Base-by-base conservation (phyloP, 2,329 filamentous ascomycete species). In the Diplodia scrobiculata region DNA sequence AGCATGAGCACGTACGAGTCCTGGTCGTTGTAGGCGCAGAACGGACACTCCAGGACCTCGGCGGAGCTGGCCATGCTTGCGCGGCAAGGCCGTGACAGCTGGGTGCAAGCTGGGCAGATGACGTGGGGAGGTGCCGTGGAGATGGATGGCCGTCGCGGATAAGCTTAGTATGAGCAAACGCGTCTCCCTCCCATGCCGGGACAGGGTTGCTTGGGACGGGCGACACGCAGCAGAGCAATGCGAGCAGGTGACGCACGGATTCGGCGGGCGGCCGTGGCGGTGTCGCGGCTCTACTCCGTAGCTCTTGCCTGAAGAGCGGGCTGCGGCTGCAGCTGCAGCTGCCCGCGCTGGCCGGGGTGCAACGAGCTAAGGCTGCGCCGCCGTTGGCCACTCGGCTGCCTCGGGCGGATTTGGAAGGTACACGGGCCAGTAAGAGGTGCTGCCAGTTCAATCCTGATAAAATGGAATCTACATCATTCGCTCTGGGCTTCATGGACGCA, bases 1-100 rank as follows among this genome's bases (percentile, higher is more conserved):
- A 79, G 70, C 66, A 75, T 72, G 11, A 79, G 68, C 11, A 74
- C 63, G 66, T 79, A 78, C 19, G 66, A 55, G 34, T 59, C 59
- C 41, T 17, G 38, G 38, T 14, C 14, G 10, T 41, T 34, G 47
- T 38, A 67, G 32, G 13, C 13, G 34, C 66, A 67, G 51, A 67
- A 63, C 3, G 66, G 66, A 34, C 66, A 67, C 9, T 58, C 34
- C 29, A 67, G 38, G 11, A 50, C 5, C 5, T 53, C 54, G n/a
- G 52, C 1, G 17, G 52, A 7, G 41, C n/a, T 25, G 19, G 59
- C 66, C 66, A 67, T 67, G 38, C n/a, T 52, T 14, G 52, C 52
- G 58, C 21, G 9, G 38, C 7, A n/a, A 29, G 34, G 25, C 34
- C 45, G 62, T 11, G 3, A 41, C 36, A 19, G 38, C 27, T 17